Percentiles rank a stretch among this genome's conserved stretches.
phyloP scores from a whole-genome alignment of 2,329 filamentous ascomycete species.

The Echinosphaeria canescens region DNA sequence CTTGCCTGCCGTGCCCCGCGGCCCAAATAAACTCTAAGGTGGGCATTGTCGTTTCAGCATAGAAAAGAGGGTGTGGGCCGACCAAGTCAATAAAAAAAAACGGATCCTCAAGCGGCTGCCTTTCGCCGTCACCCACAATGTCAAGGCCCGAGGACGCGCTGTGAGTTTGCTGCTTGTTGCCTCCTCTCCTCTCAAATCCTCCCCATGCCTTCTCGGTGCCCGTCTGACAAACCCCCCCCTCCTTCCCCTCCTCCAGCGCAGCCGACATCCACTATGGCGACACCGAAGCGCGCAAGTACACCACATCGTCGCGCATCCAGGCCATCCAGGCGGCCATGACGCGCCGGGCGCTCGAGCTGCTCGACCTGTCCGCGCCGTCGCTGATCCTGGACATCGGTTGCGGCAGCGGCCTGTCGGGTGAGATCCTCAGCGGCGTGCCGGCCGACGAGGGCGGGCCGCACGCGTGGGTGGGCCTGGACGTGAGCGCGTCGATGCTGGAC shows the following conservation, averaged over 20 bases:
- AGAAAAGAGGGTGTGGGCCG: too few species aligned
- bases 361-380: constrained; percentile 58
- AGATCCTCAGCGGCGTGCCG: constrained; percentile 61
- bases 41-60: too few species aligned
- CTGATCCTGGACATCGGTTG: constrained; percentile 94
- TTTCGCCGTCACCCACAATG: too few species aligned
- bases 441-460: constrained; percentile 64
- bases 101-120: too few species aligned
- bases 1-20: too few species aligned
- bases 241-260: constrained; percentile 33
- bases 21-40: too few species aligned
- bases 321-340: constrained; percentile 95
- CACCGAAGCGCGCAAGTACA: constrained; percentile 89
- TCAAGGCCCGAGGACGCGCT: constrained; percentile 92
- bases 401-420: constrained; percentile 81
- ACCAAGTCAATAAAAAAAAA: too few species aligned
- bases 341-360: constrained; percentile 74
- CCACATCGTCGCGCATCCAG: constrained; percentile 84
- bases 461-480: constrained; percentile 94
- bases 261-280: constrained; percentile 98
- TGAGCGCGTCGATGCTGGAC: constrained; percentile 91
- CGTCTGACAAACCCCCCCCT: too few species aligned
- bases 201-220: constrained; percentile 2
- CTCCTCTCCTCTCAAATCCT: constrained; percentile 3
- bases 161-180: constrained; percentile 22